Percentiles rank a stretch among this genome's conserved stretches.
phyloP scores from a whole-genome alignment of 2,329 filamentous ascomycete species.

The Phaeomoniella chlamydospora region DNA sequence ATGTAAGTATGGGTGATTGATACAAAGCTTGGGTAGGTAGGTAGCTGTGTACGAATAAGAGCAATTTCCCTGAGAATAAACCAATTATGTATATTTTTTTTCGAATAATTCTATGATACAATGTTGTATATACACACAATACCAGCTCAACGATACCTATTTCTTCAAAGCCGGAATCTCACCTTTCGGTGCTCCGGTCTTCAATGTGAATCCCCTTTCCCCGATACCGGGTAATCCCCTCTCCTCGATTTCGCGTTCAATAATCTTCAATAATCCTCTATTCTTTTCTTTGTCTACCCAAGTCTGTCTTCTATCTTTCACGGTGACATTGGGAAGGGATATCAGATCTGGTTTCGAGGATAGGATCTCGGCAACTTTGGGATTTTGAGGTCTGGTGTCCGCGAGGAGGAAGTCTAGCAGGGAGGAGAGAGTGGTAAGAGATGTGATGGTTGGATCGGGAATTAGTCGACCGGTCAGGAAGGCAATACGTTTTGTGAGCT shows the following conservation, averaged over 20 bases:
- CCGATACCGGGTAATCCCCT: slow-evolving; percentile 42
- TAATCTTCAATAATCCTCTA: slow-evolving; percentile 65
- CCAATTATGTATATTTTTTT: too few species aligned
- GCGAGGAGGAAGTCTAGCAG: slow-evolving; percentile 37
- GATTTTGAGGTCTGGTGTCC: slow-evolving; percentile 22
- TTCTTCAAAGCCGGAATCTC: too few species aligned
- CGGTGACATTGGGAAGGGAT: slow-evolving; percentile 52
- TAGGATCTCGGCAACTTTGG: slow-evolving; percentile 49
- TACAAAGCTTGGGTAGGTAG: too few species aligned
- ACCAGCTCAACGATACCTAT: too few species aligned
- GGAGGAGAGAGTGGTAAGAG: slow-evolving; percentile 37
- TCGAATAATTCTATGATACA: too few species aligned
- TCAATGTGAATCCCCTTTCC: too few species aligned
- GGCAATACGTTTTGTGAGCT: slow-evolving; percentile 70
- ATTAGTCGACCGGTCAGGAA: slow-evolving; percentile 68
- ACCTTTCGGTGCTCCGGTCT: too few species aligned
- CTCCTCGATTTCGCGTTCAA: slow-evolving; percentile 53
- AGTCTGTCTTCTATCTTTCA: slow-evolving; percentile 51
- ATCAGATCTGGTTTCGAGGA: slow-evolving; percentile 29
- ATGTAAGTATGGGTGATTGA: too few species aligned
- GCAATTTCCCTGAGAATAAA: too few species aligned
- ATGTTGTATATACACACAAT: too few species aligned
- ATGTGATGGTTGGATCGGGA: slow-evolving; percentile 52
- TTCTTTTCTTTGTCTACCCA: slow-evolving; percentile 57
- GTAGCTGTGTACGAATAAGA: too few species aligned